These are phyloP conservation scores for Coemansia sp. DNA, from an alignment of 192 early-diverging fungal species.

Conservation along the genomic window DNA sequence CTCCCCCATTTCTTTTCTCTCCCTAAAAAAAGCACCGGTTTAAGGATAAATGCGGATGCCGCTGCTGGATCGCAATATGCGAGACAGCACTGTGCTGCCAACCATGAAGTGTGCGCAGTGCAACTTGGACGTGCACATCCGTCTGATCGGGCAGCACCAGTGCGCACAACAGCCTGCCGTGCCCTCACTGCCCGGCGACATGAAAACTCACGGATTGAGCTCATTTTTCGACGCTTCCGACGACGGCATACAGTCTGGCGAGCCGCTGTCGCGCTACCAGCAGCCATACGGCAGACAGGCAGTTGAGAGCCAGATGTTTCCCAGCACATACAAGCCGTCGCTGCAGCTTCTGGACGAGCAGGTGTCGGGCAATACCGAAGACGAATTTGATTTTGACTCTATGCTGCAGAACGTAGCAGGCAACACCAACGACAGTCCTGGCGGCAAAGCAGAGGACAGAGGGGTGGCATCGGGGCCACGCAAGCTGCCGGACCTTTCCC, in stretches of 20 bases:
- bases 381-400: conserved; percentile 50
- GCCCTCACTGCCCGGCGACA: conserved; percentile 18
- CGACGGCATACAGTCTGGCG: background rate
- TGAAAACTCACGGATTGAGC: conserved; percentile 28
- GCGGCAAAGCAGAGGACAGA: conserved; percentile 4
- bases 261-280: background rate
- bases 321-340: conserved; percentile 42
- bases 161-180: conserved; percentile 33
- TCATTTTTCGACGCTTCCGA: conserved; percentile 38
- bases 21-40: background rate
- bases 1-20: conserved; percentile 2
- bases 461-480: conserved; percentile 11
- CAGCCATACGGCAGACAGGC: conserved; percentile 5
- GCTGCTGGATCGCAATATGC: conserved; percentile 34
- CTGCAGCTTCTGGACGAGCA: conserved; percentile 29
- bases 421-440: conserved; percentile 9
- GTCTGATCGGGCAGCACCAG: conserved; percentile 46
- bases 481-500: conserved; percentile 13
- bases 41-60: conserved; percentile 12
- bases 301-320: conserved; percentile 32
- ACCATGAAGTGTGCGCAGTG: conserved; percentile 54
- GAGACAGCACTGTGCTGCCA: conserved; percentile 50
- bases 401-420: conserved; percentile 38
- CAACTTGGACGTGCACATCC: conserved; percentile 51
- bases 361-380: conserved; percentile 9